Conservation (phyloP, 2,329 filamentous ascomycete genomes). For the Bipolaris bicolor region DNA sequence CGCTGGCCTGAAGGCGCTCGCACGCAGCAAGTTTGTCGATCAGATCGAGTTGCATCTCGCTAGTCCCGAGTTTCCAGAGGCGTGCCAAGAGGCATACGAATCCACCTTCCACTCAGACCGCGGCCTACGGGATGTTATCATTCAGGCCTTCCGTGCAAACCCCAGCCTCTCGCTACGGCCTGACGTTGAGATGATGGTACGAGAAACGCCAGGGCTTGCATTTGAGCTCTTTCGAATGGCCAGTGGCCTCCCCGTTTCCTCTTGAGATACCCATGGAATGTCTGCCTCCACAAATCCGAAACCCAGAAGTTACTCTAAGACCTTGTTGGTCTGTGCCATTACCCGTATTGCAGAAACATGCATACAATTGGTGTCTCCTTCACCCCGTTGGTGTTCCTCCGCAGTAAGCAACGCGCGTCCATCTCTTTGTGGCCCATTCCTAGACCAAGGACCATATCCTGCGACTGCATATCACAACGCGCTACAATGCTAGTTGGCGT, state of each 20-base stretch:
- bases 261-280: conserved; percentile 21
- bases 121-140: conserved; percentile 55
- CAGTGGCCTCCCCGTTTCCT: conserved; percentile 52
- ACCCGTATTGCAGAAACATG: conserved; percentile 4
- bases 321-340: neutral
- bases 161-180: conserved; percentile 54
- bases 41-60: conserved; percentile 53
- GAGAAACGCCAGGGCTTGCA: conserved; percentile 55
- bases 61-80: conserved; percentile 55
- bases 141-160: conserved; percentile 56
- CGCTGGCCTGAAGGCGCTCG: conserved; percentile 54
- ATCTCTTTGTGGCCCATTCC: neutral
- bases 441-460: neutral
- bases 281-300: neutral
- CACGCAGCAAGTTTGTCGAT: conserved; percentile 55
- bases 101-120: conserved; percentile 58
- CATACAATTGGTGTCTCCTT: conserved; percentile 2
- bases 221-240: conserved; percentile 58
- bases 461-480: neutral
- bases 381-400: conserved; percentile 2
- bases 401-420: conserved; percentile 4
- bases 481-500: neutral
- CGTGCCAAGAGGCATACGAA: conserved; percentile 57
- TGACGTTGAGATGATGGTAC: conserved; percentile 54
- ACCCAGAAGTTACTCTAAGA: neutral